phyloP scores from a whole-genome alignment of 164 flowering plant species.

The Vitis vinifera region ASM3070453v1 NC_081815.1:17284001-17284500 shows the following conservation, averaged over 20 bases:
- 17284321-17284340: slow-evolving; percentile 33
- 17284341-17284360: slow-evolving; percentile 45
- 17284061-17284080: slow-evolving; percentile 35
- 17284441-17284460: not conserved
- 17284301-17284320: slow-evolving; percentile 47
- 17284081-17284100: slow-evolving; percentile 55
- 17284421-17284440: not conserved
- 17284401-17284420: slow-evolving; percentile 12
- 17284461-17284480: not conserved
- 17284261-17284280: slow-evolving; percentile 54
- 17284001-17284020: slow-evolving; percentile 13
- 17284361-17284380: slow-evolving; percentile 46
- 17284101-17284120: slow-evolving; percentile 43
- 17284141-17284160: slow-evolving; percentile 56
- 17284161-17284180: slow-evolving; percentile 60
- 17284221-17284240: slow-evolving; percentile 57
- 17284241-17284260: slow-evolving; percentile 56
- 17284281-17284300: slow-evolving; percentile 34
- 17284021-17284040: slow-evolving; percentile 49
- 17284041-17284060: slow-evolving; percentile 33
- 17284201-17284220: slow-evolving; percentile 45
- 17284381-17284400: slow-evolving; percentile 60
- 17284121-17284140: slow-evolving; percentile 45
- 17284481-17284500: too few species aligned
- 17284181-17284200: slow-evolving; percentile 53